Evolutionary conservation across 495 filamentous ascomycete genomes (phyloP), one percentile per base, ranked within the genome.

Genomic region (Penicillium ochrochloron): DNA sequence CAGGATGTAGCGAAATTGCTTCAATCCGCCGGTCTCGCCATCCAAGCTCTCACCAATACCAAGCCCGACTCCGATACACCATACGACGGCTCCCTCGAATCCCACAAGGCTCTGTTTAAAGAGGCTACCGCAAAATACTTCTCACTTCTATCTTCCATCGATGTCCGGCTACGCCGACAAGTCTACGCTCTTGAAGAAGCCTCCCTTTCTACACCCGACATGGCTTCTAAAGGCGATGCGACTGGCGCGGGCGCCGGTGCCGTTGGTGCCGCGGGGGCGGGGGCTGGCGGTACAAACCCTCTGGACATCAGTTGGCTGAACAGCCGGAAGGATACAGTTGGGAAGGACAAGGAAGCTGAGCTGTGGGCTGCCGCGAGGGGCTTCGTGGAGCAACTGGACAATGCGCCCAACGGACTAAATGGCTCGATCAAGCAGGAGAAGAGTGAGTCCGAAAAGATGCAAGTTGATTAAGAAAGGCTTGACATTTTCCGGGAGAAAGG

Each of bases 261-360:
- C 17, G 71, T 59, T 33, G 68, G 66, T 34, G 68, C 64, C 5
- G 65, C 62, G 5, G 61, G 67, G 2, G 64, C 68, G 21, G 56
- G 46, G 29, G 59, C 65, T 52, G 63, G 59, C 3, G 55, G 69
- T 23, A 54, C 72, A 17, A 76, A 78, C 54, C 75, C 76, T 19
- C 76, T 94, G 51, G 93, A 97, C 74, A 86, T 95, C 15, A 92
- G 92, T 56, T 90, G 88, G 86, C 77, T 97, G 70, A 97, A 97
- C 69, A 90, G 89, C 75, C 85, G 91, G 62, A 90, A 89, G 62
- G 88, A 90, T 65, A 88, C 86, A 34, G 88, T 94, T 17, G 90
- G 88, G 46, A 88, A 85, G 69, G 88, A 90, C 62, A 92, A 90
- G 82, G 91, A 95, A 72, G 83, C 84, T 14, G 92, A 95, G 77